phyloP scores from a whole-genome alignment of 1,284 basidiomycete genomes.

The Apiotrichum montevideense region DNA sequence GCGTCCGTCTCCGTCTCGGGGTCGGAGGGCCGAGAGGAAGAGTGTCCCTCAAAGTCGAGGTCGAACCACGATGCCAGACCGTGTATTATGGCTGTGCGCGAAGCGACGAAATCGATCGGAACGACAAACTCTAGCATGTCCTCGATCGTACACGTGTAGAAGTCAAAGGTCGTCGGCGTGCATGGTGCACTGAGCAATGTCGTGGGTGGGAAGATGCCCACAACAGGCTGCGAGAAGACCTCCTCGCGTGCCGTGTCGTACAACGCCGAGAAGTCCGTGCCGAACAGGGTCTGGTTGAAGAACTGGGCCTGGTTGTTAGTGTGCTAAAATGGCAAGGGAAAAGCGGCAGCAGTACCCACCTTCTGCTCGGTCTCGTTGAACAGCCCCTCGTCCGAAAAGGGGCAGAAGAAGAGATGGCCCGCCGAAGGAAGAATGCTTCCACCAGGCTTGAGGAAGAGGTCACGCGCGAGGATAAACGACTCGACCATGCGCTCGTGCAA shows the following conservation, averaged over 20 bases:
- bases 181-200: constrained; percentile 36
- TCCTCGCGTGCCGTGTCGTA: constrained; percentile 38
- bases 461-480: constrained; percentile 49
- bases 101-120: constrained; percentile 39
- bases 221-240: constrained; percentile 46
- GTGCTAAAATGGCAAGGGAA: not conserved
- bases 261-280: constrained; percentile 43
- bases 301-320: constrained; percentile 38
- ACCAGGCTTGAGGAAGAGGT: constrained; percentile 49
- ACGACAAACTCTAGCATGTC: constrained; percentile 44
- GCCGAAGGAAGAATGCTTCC: constrained; percentile 49
- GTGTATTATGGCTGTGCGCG: constrained; percentile 42
- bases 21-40: constrained; percentile 1
- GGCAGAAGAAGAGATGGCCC: constrained; percentile 50
- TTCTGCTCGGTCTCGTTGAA: constrained; percentile 50
- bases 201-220: constrained; percentile 46
- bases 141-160: constrained; percentile 40
- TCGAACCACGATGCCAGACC: constrained; percentile 48
- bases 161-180: constrained; percentile 43
- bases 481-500: constrained; percentile 53
- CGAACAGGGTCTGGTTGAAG: constrained; percentile 46
- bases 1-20: constrained; percentile 7
- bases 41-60: constrained; percentile 36
- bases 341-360: constrained; percentile 22
- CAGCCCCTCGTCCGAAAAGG: constrained; percentile 50